Conservation (phyloP, 805 yeast species). For the Candida odintsovae region DNA sequence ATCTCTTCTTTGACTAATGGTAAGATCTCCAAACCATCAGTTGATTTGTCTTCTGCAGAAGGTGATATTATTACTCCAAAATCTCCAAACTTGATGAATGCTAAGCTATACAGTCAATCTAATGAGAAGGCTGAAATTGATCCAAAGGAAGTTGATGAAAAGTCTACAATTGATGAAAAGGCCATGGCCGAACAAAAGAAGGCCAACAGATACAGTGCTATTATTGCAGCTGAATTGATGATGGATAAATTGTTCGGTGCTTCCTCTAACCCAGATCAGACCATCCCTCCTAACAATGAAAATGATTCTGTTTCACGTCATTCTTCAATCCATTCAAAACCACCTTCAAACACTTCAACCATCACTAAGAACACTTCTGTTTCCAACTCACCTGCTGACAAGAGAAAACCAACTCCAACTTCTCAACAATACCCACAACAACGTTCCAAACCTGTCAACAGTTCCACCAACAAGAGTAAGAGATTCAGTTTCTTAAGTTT, state of each 20-base stretch:
- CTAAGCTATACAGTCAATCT: conserved; percentile 8
- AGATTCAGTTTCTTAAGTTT: conserved; percentile 38
- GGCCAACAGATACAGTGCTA: conserved; percentile 24
- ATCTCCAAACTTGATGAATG: conserved; percentile 17
- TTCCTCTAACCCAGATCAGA: conserved; percentile 1
- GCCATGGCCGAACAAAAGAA: conserved; percentile 7
- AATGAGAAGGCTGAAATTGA: conserved; percentile 8
- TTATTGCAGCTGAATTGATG: conserved; percentile 24
- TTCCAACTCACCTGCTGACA: conserved; percentile 1
- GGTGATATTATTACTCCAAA: conserved; percentile 33
- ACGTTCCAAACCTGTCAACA: conserved; percentile 5
- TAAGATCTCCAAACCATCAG: conserved; percentile 29
- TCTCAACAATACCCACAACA: conserved; percentile 9
- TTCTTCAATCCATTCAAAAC: conserved; percentile 12
- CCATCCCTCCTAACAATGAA: not conserved
- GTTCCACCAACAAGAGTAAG: conserved; percentile 22
- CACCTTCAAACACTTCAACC: conserved; percentile 9
- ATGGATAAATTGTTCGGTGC: conserved; percentile 25
- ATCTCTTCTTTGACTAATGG: conserved; percentile 28
- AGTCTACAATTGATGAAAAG: conserved; percentile 1
- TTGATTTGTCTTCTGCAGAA: conserved; percentile 28
- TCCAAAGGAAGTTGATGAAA: not conserved
- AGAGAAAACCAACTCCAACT: conserved; percentile 6
- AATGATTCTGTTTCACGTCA: conserved; percentile 8
- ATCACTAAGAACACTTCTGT: conserved; percentile 12